A percentile compares a stretch with the other conserved stretches of the same genome.
Evolutionary conservation across 306 rosid species (phyloP).

Genomic region (Pterocarpus macrocarpus): DNA sequence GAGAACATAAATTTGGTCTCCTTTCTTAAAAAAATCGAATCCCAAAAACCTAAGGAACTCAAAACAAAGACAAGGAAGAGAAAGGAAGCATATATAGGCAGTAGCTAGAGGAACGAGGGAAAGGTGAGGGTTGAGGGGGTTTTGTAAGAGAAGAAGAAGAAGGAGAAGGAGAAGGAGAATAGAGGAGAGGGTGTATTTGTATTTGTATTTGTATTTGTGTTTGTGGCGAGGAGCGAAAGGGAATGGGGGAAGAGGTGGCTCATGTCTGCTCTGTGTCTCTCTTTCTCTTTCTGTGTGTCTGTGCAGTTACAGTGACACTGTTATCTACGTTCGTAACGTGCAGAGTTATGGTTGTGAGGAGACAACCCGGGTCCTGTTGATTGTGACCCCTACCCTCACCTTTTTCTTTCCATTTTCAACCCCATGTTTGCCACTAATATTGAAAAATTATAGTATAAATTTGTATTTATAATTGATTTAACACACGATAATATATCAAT

Average conservation of each 20-base stretch:
- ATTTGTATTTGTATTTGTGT: background rate
- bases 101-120: background rate
- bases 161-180: background rate
- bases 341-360: constrained; percentile 72
- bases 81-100: background rate
- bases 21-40: constrained; percentile 6
- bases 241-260: background rate
- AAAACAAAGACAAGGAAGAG: constrained; percentile 7
- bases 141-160: background rate
- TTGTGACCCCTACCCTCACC: constrained; percentile 52
- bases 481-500: too few species aligned
- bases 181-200: background rate
- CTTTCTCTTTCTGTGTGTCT: background rate
- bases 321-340: constrained; percentile 71
- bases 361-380: constrained; percentile 77
- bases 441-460: too few species aligned
- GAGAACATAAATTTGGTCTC: background rate
- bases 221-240: background rate
- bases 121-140: background rate
- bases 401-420: constrained; percentile 27
- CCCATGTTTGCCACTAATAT: constrained; percentile 5
- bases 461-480: too few species aligned
- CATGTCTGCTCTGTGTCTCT: background rate
- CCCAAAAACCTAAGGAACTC: background rate
- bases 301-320: constrained; percentile 28